phyloP scores from a whole-genome alignment of 192 early-diverging fungal species.

The Gaertneriomyces sp. region DNA sequence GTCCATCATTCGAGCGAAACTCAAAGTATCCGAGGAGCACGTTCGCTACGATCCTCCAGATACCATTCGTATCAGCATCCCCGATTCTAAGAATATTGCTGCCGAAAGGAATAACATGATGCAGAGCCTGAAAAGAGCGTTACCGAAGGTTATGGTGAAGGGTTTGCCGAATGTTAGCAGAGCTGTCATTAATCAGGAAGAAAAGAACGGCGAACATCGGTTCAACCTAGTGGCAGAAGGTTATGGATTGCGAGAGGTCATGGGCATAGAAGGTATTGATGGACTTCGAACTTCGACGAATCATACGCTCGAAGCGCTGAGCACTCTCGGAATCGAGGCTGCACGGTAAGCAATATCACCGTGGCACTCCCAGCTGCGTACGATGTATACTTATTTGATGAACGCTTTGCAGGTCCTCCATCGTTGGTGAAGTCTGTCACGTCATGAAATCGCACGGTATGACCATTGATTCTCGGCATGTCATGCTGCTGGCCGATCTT shows the following conservation, averaged over 20 bases:
- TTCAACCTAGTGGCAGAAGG: constrained; percentile 83
- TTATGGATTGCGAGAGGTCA: constrained; percentile 86
- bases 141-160: constrained; percentile 85
- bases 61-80: constrained; percentile 28
- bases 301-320: constrained; percentile 87
- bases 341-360: constrained; percentile 50
- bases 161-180: constrained; percentile 79
- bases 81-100: too few relatives aligned
- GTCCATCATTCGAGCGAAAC: constrained; percentile 76
- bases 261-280: constrained; percentile 84
- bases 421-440: constrained; percentile 81
- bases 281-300: constrained; percentile 62
- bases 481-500: constrained; percentile 94
- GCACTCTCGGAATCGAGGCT: constrained; percentile 94
- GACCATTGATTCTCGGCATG: constrained; percentile 91
- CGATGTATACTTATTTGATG: not conserved
- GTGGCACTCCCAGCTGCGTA: not conserved
- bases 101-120: constrained; percentile 29
- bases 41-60: constrained; percentile 40
- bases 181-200: constrained; percentile 77
- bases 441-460: constrained; percentile 88
- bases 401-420: constrained; percentile 58
- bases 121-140: constrained; percentile 75
- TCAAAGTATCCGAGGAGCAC: constrained; percentile 74
- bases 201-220: constrained; percentile 44